Evolutionary conservation across 108 stramenopile species (phyloP), one percentile per base, ranked within the genome.

Genomic region (Fistulifera pelliculosa): DNA sequence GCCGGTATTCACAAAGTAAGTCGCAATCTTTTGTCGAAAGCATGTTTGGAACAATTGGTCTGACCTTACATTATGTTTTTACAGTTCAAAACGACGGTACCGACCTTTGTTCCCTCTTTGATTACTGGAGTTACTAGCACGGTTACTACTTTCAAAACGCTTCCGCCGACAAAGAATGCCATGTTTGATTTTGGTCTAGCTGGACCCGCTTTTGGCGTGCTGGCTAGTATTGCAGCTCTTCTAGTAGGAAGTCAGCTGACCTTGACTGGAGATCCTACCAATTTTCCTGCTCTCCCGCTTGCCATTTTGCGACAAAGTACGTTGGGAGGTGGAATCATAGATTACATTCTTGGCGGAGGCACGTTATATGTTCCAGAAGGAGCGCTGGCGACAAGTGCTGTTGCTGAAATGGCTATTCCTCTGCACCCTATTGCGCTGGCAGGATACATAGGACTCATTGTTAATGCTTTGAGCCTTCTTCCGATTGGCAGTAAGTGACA

Each of bases 371-470:
- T 90, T 19, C 88, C 88, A 4, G 69, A 68, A 18, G 84, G 78
- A n/a, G 81, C 81, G 13, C 45, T 62, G 25, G 79, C 67, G 11
- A 52, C 75, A 21, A 49, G 70, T 25, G 69, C 73, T 10, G 45
- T 80, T 31, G 75, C 82, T 25, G 72, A 68, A 21, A 81, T 85
- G 15, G 68, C 65, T 12, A 75, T 90, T 40, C 64, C 80, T 4
- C 60, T 90, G 3, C 89, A 90, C 62, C 89, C 89, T n/a, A 38
- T 69, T n/a, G 80, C 89, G 2, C 55, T 90, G 41, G 85, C 89
- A 8, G 89, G 89, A 27, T 90, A 75, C 50, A 65, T 84, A 25
- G 59, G 78, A 23, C 62, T 90, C 35, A 54, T 90, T 51, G 73
- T 90, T 1, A 90, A 90, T 70, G 84, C 85, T 8, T 52, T 86